These are phyloP conservation scores for Aspergillus vadensis DNA, from an alignment of 2,329 filamentous ascomycete species.

Conservation along the genomic window DNA sequence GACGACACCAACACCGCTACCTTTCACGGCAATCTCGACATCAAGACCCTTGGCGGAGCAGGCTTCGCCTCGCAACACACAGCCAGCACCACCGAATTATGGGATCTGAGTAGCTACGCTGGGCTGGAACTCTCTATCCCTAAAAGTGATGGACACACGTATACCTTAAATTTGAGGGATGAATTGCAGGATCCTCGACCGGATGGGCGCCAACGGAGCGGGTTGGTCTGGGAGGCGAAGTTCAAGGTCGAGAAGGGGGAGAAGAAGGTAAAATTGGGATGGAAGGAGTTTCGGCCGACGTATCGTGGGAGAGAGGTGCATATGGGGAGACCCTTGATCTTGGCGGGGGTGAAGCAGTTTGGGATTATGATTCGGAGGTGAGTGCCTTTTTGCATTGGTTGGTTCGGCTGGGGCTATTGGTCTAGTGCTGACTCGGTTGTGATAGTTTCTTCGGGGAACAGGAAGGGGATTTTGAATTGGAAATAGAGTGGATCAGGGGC, in stretches of 20 bases:
- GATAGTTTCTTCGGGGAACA: constrained; percentile 73
- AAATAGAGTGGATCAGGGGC: constrained; percentile 58
- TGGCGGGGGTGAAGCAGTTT: constrained; percentile 64
- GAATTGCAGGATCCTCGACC: constrained; percentile 58
- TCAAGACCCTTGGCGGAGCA: constrained; percentile 72
- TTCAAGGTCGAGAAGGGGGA: constrained; percentile 49
- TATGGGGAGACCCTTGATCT: constrained; percentile 62
- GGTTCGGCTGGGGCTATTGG: not conserved
- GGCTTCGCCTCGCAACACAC: constrained; percentile 81
- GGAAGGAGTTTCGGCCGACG: constrained; percentile 68
- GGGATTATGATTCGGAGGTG: constrained; percentile 83
- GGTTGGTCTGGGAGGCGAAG: constrained; percentile 73
- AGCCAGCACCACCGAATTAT: constrained; percentile 55
- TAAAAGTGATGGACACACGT: constrained; percentile 62
- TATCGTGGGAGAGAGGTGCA: constrained; percentile 69
- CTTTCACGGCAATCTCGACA: constrained; percentile 73
- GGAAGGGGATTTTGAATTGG: constrained; percentile 66
- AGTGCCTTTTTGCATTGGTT: constrained; percentile 15
- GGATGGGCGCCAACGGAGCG: constrained; percentile 69
- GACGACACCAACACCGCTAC: constrained; percentile 43
- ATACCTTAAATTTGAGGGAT: constrained; percentile 76
- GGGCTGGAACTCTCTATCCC: constrained; percentile 61
- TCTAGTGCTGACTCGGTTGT: constrained; percentile 15
- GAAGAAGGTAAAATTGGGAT: constrained; percentile 58
- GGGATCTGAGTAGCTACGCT: constrained; percentile 65